phyloP scores from a whole-genome alignment of 75 land plant species.

The Cupressus sempervirens region DNA sequence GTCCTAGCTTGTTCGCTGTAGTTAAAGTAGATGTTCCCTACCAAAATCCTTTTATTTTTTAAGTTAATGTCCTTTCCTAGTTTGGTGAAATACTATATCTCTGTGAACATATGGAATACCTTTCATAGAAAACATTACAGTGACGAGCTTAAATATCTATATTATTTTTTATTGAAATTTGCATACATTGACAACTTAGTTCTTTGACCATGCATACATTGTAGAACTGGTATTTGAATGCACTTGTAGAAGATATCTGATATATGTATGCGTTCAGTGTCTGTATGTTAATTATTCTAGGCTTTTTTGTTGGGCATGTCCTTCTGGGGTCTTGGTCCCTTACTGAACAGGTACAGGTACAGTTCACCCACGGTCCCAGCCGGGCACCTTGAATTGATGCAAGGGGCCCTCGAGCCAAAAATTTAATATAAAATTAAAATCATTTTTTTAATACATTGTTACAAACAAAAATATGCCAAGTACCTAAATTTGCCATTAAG shows the following conservation, averaged over 20 bases:
- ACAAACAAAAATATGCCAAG: too few species aligned
- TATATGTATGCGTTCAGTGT: not conserved
- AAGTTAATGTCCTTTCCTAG: not conserved
- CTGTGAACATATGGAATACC: not conserved
- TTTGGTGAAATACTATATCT: not conserved
- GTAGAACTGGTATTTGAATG: not conserved
- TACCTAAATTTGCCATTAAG: too few species aligned
- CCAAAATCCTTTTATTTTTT: not conserved
- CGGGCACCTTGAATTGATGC: too few species aligned
- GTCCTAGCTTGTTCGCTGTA: not conserved
- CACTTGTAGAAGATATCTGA: not conserved
- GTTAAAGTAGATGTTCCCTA: not conserved
- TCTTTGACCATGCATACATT: not conserved
- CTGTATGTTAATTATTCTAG: not conserved
- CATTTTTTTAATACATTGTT: too few species aligned
- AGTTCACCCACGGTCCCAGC: too few species aligned
- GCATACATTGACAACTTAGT: not conserved
- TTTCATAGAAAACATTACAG: not conserved
- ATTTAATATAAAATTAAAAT: too few species aligned
- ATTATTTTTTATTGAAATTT: not conserved
- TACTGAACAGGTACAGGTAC: too few species aligned
- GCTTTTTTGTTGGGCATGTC: not conserved
- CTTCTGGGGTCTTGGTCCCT: too few species aligned
- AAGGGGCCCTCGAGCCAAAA: too few species aligned
- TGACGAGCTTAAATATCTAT: not conserved